Conservation (phyloP, 2,329 filamentous ascomycete genomes). For the Akanthomyces dipterigenus region DNA sequence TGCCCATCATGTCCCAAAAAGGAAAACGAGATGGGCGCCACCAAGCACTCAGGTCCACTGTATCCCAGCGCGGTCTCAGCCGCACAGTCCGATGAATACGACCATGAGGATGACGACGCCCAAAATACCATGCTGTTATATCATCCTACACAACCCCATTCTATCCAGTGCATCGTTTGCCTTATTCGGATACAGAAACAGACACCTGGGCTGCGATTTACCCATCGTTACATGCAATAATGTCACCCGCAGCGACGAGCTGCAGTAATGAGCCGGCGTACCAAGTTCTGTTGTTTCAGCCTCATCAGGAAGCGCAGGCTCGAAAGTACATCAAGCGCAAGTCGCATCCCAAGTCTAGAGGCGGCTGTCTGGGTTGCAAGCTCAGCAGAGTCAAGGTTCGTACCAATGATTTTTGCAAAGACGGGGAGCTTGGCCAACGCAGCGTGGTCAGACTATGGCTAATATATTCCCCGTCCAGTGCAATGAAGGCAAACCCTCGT, state of each 20-base stretch:
- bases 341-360: slow-evolving; percentile 16
- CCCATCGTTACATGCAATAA: not conserved
- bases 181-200: not conserved
- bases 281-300: slow-evolving; percentile 6
- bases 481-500: slow-evolving; percentile 18
- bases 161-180: not conserved
- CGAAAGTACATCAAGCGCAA: slow-evolving; percentile 17
- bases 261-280: not conserved
- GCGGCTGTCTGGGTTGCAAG: slow-evolving; percentile 18
- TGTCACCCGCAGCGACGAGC: not conserved
- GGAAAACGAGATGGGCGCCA: slow-evolving; percentile 16
- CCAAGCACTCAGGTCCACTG: not conserved
- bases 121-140: not conserved
- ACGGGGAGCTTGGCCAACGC: not conserved
- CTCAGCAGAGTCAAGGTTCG: slow-evolving; percentile 20
- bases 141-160: not conserved
- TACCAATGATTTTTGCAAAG: not conserved
- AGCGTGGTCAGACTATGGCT: not conserved
- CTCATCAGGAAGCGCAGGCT: slow-evolving; percentile 6
- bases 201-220: not conserved
- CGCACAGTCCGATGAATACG: slow-evolving; percentile 8
- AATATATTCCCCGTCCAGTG: slow-evolving; percentile 13
- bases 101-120: not conserved
- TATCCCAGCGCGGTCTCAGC: not conserved
- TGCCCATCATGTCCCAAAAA: slow-evolving; percentile 11